Evolutionary conservation across 768 basidiomycete genomes (phyloP).

Genomic region (Mycena rosella): DNA sequence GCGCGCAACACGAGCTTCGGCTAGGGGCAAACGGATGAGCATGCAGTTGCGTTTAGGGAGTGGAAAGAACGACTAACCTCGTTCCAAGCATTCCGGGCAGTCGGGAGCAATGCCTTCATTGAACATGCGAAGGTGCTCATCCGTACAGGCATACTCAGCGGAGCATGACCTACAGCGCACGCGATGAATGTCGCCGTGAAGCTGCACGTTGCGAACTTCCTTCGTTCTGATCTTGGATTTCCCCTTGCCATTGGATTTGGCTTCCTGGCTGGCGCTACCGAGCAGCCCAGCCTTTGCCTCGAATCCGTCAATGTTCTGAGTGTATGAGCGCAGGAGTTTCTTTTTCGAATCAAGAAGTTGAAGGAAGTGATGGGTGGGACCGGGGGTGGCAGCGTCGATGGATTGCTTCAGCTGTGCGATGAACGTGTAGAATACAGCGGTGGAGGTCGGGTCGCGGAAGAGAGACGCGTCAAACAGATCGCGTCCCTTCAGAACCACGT

Average conservation of each 20-base stretch:
- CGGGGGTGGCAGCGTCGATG: constrained; percentile 83
- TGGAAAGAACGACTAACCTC: constrained; percentile 70
- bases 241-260: constrained; percentile 67
- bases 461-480: constrained; percentile 96
- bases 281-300: constrained; percentile 86
- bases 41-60: constrained; percentile 4
- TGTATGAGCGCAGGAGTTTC: constrained; percentile 91
- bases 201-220: constrained; percentile 89
- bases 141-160: constrained; percentile 77
- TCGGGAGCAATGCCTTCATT: constrained; percentile 79
- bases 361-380: constrained; percentile 91
- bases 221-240: constrained; percentile 76
- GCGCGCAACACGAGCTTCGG: constrained; percentile 83
- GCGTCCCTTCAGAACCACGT: constrained; percentile 88
- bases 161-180: constrained; percentile 92
- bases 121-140: constrained; percentile 75
- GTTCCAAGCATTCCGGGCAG: constrained; percentile 86
- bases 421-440: constrained; percentile 94
- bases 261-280: constrained; percentile 70
- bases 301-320: constrained; percentile 98
- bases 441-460: constrained; percentile 88
- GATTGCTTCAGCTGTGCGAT: constrained; percentile 91
- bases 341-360: constrained; percentile 85
- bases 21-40: constrained; percentile 52
- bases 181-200: constrained; percentile 94